Conservation (phyloP, 2,329 filamentous ascomycete species). For the Phoma herbarum region DNA sequence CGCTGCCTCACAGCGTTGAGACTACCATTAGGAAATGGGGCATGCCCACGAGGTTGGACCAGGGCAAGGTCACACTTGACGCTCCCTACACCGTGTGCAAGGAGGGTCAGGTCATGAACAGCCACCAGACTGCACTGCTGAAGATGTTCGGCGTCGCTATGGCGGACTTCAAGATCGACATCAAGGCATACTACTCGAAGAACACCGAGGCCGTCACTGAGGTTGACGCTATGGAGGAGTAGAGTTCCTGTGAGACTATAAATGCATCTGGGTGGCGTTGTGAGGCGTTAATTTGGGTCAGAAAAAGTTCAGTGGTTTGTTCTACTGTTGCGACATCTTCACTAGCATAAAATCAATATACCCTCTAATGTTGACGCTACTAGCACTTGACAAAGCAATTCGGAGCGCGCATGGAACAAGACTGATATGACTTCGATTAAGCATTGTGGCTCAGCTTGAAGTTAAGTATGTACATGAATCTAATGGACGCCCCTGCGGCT, state of each 20-base stretch:
- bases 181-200: slow-evolving; percentile 69
- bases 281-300: slow-evolving; percentile 30
- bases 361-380: slow-evolving; percentile 27
- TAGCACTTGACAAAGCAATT: background rate
- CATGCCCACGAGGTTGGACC: slow-evolving; percentile 86
- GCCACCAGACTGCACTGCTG: slow-evolving; percentile 88
- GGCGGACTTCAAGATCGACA: slow-evolving; percentile 85
- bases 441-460: background rate
- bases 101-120: slow-evolving; percentile 85
- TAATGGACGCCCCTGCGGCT: background rate
- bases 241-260: slow-evolving; percentile 19
- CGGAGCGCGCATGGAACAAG: background rate
- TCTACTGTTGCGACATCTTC: slow-evolving; percentile 20
- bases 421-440: background rate
- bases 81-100: slow-evolving; percentile 79
- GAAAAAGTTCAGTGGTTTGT: slow-evolving; percentile 30
- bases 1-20: slow-evolving; percentile 87
- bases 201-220: slow-evolving; percentile 58
- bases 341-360: slow-evolving; percentile 38
- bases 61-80: slow-evolving; percentile 85
- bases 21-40: slow-evolving; percentile 88
- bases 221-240: slow-evolving; percentile 59
- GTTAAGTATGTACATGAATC: background rate
- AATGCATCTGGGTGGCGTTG: slow-evolving; percentile 40
- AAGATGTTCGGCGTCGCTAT: slow-evolving; percentile 93